Evolutionary conservation across 2,329 filamentous ascomycete species (phyloP), one percentile per base, ranked within the genome.

Genomic region (Ilyonectria destructans): DNA sequence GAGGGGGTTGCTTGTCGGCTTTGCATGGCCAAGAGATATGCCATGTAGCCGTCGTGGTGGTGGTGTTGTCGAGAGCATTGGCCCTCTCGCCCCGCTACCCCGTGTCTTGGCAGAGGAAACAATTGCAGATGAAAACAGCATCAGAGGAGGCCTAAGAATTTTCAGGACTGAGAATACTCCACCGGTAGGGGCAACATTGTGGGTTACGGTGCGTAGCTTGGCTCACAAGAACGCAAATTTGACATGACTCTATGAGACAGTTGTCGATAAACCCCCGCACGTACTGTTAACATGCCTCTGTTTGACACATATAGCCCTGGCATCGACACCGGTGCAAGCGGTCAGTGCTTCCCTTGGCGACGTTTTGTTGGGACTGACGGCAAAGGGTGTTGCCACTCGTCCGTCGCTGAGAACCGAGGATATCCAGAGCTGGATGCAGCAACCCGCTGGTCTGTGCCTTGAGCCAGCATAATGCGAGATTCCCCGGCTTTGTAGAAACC

Each of bases 381-480:
- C n/a, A 57, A 54, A 33, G 23, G 13, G 40, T n/a, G n/a, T 31
- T 54, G 63, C 63, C 63, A 56, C 58, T 65, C 57, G 51, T 61
- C 63, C 57, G 63, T 43, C 31, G 33, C 6, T 7, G 15, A 57
- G 54, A 66, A 26, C 63, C 58, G 63, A 66, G 63, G 63, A 58
- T 62, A 58, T 40, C 23, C 29, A 54, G 23, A 31, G 33, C 15
- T 33, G 19, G 46, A 21, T 3, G 46, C 21, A 55, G 29, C 54
- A 57, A 13, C 6, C 58, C 23, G 12, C 13, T 17, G 5, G n/a
- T 31, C 46, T 26, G 26, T 26, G 26, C 40, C 10, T 52, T 51
- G 52, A 57, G 19, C 58, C 46, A 21, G 35, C n/a, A 49, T 37
- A 49, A 55, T 55, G 26, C 29, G 59, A 62, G 33, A 23, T 60